Percentiles rank a stretch among this genome's conserved stretches.
These are phyloP conservation scores for Syzygium aqueum DNA, from an alignment of 345 rosid genomes.

Conservation along the genomic window DNA sequence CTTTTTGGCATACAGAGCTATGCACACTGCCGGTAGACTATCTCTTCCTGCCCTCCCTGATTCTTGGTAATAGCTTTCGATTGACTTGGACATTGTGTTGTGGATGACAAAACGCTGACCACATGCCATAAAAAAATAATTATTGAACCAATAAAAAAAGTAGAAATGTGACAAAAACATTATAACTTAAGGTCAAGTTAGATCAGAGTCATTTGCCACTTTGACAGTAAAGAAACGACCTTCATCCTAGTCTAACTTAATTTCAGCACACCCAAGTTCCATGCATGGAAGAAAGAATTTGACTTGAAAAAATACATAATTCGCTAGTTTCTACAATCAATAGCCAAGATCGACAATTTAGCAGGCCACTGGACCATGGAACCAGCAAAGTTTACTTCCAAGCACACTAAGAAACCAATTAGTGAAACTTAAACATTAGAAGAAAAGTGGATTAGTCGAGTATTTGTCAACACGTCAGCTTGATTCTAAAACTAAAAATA, in stretches of 20 bases:
- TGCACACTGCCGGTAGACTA: conserved; percentile 53
- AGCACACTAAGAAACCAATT: neutral
- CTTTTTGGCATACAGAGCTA: conserved; percentile 77
- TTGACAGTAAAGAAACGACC: neutral
- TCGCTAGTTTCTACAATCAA: neutral
- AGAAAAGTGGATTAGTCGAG: no score
- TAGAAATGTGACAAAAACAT: neutral
- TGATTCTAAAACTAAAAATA: neutral
- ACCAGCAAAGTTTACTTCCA: neutral
- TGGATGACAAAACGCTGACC: conserved; percentile 84
- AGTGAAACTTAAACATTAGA: neutral
- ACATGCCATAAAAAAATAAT: neutral
- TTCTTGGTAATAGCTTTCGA: conserved; percentile 89
- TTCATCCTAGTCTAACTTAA: neutral
- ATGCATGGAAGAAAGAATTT: neutral
- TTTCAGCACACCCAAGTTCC: neutral
- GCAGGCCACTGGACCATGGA: neutral
- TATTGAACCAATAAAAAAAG: neutral
- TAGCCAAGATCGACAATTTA: neutral
- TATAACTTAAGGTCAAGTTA: neutral
- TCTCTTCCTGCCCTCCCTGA: conserved; percentile 95
- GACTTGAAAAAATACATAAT: neutral
- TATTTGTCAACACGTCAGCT: no score
- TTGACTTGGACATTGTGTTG: conserved; percentile 81
- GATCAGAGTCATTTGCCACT: neutral